phyloP scores from a whole-genome alignment of 495 filamentous ascomycete genomes.

The Xylaria flabelliformis region DNA sequence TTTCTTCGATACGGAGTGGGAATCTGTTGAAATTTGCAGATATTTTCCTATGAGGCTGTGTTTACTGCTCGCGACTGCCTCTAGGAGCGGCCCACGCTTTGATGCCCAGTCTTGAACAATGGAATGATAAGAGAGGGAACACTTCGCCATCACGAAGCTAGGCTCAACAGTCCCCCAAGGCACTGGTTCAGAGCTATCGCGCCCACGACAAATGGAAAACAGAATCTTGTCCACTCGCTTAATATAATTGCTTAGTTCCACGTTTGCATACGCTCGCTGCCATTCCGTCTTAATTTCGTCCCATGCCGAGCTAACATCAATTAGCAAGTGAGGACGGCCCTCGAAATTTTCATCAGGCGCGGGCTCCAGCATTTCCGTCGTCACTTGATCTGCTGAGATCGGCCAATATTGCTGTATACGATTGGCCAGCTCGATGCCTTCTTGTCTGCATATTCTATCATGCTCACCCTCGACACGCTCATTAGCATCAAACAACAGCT shows the following conservation, averaged over 20 bases:
- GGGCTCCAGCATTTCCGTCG: neutral
- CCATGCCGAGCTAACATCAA: conserved; percentile 31
- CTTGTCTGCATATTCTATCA: conserved; percentile 33
- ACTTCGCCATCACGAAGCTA: neutral
- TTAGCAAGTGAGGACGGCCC: neutral
- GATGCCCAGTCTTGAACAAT: neutral
- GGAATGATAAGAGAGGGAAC: neutral
- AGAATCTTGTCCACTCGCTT: conserved; percentile 48
- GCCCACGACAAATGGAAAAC: neutral
- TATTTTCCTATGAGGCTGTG: neutral
- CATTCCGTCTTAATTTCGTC: conserved; percentile 54
- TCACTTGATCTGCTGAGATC: conserved; percentile 30
- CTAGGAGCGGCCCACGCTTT: neutral
- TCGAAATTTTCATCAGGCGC: neutral
- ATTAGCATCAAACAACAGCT: neutral
- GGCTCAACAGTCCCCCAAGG: neutral
- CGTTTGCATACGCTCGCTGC: conserved; percentile 53
- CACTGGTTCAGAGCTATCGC: neutral
- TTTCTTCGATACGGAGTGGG: neutral
- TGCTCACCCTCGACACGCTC: conserved; percentile 37
- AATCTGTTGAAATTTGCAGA: neutral
- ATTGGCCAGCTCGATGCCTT: conserved; percentile 37
- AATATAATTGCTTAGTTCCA: conserved; percentile 52
- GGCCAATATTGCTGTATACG: conserved; percentile 47
- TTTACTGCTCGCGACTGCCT: too few relatives aligned